These are phyloP conservation scores for Aspergillus chevalieri DNA, from an alignment of 2,329 filamentous ascomycete species.

Conservation along the genomic window DNA sequence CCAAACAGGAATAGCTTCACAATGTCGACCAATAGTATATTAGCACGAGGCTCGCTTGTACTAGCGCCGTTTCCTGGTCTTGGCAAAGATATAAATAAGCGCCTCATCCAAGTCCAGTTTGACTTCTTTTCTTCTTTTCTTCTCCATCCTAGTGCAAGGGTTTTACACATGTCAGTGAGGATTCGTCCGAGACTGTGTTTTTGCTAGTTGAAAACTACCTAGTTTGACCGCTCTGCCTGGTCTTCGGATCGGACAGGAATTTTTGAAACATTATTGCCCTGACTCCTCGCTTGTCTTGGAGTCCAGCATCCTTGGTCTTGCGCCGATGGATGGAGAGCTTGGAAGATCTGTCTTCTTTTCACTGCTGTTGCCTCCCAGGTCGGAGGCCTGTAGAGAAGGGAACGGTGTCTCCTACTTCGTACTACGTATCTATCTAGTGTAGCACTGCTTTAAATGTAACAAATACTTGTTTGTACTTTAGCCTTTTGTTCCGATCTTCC, in stretches of 20 bases:
- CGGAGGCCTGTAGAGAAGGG: conserved; percentile 36
- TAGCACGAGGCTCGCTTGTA: conserved; percentile 18
- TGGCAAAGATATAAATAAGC: conserved; percentile 20
- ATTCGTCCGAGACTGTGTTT: conserved; percentile 81
- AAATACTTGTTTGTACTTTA: not conserved
- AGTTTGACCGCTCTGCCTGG: conserved; percentile 70
- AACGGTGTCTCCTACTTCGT: not conserved
- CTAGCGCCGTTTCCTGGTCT: conserved; percentile 18
- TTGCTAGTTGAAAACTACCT: conserved; percentile 86
- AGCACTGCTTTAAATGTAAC: not conserved
- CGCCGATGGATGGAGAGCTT: not conserved
- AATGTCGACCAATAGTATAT: conserved; percentile 5
- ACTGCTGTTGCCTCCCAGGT: conserved; percentile 29
- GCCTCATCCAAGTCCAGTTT: conserved; percentile 8
- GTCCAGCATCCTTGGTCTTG: not conserved
- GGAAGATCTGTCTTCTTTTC: conserved; percentile 32
- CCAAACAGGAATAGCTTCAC: not conserved
- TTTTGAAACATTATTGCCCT: conserved; percentile 55
- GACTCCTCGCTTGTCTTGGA: conserved; percentile 11
- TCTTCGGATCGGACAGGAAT: conserved; percentile 68
- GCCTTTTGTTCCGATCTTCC: not conserved
- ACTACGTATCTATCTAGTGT: too few species aligned
- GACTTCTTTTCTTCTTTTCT: conserved; percentile 29
- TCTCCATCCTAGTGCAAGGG: conserved; percentile 50
- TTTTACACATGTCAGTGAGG: conserved; percentile 80